These are phyloP conservation scores for Flagelloscypha sp. DNA, from an alignment of 768 basidiomycete species.

Conservation along the genomic window DNA sequence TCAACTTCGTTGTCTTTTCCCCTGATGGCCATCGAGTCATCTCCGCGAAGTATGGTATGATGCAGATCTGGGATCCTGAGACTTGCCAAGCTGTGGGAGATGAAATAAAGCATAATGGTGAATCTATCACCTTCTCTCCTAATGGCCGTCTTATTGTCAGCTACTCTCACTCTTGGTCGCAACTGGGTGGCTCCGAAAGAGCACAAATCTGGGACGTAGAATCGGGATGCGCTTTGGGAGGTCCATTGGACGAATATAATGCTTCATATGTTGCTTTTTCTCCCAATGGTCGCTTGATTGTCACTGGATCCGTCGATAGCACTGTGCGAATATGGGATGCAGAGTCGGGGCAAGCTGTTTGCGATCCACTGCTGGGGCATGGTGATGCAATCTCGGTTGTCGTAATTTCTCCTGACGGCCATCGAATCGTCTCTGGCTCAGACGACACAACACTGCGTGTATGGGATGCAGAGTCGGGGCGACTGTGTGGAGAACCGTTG, in stretches of 20 bases:
- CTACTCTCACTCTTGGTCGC: too few relatives aligned
- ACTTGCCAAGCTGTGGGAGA: too few relatives aligned
- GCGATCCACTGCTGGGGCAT: background rate
- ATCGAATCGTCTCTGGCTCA: slow-evolving; percentile 8
- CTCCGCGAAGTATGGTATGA: slow-evolving; percentile 10
- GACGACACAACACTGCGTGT: slow-evolving; percentile 5
- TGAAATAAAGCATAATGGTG: too few relatives aligned
- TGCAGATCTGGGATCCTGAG: too few relatives aligned
- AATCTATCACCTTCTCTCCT: too few relatives aligned
- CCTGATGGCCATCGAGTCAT: slow-evolving; percentile 10
- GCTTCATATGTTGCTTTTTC: slow-evolving; percentile 7
- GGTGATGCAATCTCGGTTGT: background rate
- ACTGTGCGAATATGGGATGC: slow-evolving; percentile 8
- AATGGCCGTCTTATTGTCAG: too few relatives aligned
- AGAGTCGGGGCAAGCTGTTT: slow-evolving; percentile 1
- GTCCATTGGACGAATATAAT: too few relatives aligned
- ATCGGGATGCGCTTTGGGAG: too few relatives aligned
- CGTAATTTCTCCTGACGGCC: slow-evolving; percentile 9
- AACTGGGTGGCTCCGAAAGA: too few relatives aligned
- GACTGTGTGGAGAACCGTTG: background rate
- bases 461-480: slow-evolving; percentile 8
- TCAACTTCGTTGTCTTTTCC: slow-evolving; percentile 22
- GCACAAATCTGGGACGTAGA: too few relatives aligned
- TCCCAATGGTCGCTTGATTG: slow-evolving; percentile 8
- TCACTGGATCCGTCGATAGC: slow-evolving; percentile 6